phyloP scores from a whole-genome alignment of 2,329 filamentous ascomycete species.

The Colletotrichum tamarilloi region DNA sequence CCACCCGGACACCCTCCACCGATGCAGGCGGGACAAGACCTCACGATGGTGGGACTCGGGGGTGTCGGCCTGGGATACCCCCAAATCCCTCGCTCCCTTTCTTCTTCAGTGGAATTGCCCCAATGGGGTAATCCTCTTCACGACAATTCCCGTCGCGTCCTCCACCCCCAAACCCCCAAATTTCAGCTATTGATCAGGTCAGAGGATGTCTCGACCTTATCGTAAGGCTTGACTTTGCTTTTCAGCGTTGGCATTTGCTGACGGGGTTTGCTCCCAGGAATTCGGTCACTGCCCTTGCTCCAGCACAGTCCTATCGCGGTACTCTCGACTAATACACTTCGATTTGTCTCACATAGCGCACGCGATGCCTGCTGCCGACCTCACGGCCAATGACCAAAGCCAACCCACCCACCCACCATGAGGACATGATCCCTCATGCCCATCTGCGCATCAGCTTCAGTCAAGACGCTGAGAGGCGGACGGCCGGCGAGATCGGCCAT shows the following conservation, averaged over 20 bases:
- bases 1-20: slow-evolving; percentile 15
- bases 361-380: background rate
- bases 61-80: slow-evolving; percentile 2
- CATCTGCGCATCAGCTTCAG: slow-evolving; percentile 16
- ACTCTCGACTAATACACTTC: no score
- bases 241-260: background rate
- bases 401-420: background rate
- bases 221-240: slow-evolving; percentile 11
- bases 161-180: slow-evolving; percentile 1
- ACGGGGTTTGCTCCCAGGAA: background rate
- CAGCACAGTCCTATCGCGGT: no score
- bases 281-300: background rate
- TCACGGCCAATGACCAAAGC: background rate
- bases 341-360: background rate
- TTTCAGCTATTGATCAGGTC: background rate
- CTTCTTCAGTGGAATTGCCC: slow-evolving; percentile 19
- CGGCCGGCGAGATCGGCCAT: background rate
- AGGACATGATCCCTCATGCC: slow-evolving; percentile 3
- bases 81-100: slow-evolving; percentile 3
- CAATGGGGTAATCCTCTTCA: slow-evolving; percentile 32
- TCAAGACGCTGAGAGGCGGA: slow-evolving; percentile 7
- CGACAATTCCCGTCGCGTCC: slow-evolving; percentile 8
- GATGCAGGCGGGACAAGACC: slow-evolving; percentile 33
- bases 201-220: slow-evolving; percentile 22
- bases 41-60: slow-evolving; percentile 21